phyloP scores from a whole-genome alignment of 306 rosid genomes.

The Vigna trinervia region DNA sequence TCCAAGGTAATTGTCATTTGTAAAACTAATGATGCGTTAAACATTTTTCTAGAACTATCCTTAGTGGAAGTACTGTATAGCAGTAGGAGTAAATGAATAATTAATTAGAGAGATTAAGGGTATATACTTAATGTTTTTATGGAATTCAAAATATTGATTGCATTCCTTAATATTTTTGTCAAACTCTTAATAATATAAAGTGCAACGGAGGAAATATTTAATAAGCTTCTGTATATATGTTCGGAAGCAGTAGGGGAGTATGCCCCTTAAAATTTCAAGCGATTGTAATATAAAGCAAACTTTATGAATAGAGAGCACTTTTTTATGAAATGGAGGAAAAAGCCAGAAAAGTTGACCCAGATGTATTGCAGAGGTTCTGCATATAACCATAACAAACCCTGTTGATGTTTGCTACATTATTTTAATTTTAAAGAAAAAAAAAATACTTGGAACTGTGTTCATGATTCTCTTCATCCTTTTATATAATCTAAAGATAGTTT shows the following conservation, averaged over 20 bases:
- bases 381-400: conserved; percentile 16
- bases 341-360: conserved; percentile 15
- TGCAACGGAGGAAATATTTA: too few relatives aligned
- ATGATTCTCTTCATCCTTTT: conserved; percentile 28
- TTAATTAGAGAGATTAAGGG: too few relatives aligned
- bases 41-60: too few relatives aligned
- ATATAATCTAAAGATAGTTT: conserved; percentile 20
- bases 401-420: conserved; percentile 21
- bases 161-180: too few relatives aligned
- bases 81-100: too few relatives aligned
- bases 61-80: too few relatives aligned
- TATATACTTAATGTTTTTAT: too few relatives aligned
- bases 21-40: too few relatives aligned
- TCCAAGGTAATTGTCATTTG: too few relatives aligned
- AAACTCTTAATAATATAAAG: too few relatives aligned
- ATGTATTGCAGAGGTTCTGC: conserved; percentile 7
- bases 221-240: conserved; percentile 7
- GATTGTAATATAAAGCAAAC: conserved; percentile 21
- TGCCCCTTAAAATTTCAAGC: conserved; percentile 1
- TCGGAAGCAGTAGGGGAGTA: conserved; percentile 14
- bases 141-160: too few relatives aligned
- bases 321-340: conserved; percentile 5
- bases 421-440: background rate
- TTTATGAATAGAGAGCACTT: conserved; percentile 9
- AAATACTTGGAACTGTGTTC: background rate